These are phyloP conservation scores for Ramaria sp. DNA, from an alignment of 768 basidiomycete species.

Conservation along the genomic window DNA sequence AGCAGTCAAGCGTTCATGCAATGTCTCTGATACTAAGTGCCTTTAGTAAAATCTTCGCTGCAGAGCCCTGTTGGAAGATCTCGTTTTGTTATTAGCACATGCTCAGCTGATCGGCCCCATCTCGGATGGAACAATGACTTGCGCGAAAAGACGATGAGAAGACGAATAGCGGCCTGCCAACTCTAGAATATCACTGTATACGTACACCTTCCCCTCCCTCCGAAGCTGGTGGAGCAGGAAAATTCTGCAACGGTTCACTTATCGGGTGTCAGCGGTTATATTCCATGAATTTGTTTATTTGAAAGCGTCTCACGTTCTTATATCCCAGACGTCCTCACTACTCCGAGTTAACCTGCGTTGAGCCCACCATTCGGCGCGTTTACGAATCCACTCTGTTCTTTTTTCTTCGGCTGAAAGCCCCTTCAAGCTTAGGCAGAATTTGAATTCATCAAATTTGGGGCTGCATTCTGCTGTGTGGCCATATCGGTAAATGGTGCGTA, in stretches of 20 bases:
- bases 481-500: conserved; percentile 79
- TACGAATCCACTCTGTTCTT: conserved; percentile 73
- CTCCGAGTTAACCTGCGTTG: conserved; percentile 59
- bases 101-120: too few relatives aligned
- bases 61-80: too few relatives aligned
- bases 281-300: not conserved
- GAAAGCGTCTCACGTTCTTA: conserved; percentile 54
- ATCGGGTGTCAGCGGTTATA: not conserved
- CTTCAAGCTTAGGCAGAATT: conserved; percentile 86
- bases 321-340: conserved; percentile 93
- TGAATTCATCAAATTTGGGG: conserved; percentile 82
- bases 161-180: too few relatives aligned
- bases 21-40: too few relatives aligned
- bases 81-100: too few relatives aligned
- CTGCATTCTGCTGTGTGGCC: conserved; percentile 64
- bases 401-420: conserved; percentile 64
- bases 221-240: conserved; percentile 22
- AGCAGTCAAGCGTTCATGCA: too few relatives aligned
- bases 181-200: too few relatives aligned
- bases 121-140: too few relatives aligned
- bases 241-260: conserved; percentile 42
- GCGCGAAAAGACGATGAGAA: too few relatives aligned
- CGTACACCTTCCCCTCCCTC: too few relatives aligned
- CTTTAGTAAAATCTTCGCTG: too few relatives aligned
- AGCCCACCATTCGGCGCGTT: conserved; percentile 95